A percentile compares a stretch with the other conserved stretches of the same genome.
Conservation (phyloP, 495 filamentous ascomycete genomes). For the Lepidopterella palustris region DNA sequence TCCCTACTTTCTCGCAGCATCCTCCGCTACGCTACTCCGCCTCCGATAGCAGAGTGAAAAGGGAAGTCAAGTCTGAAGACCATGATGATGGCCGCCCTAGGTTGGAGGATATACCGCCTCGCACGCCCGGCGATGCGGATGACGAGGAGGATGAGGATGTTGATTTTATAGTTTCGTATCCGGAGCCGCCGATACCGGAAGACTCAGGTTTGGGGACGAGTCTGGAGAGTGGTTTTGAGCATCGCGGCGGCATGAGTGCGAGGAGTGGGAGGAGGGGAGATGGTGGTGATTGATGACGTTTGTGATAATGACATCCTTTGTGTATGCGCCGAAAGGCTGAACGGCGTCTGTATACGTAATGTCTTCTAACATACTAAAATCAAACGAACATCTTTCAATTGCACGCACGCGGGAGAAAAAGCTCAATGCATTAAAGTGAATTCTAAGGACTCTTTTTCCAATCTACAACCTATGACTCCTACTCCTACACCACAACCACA, state of each 20-base stretch:
- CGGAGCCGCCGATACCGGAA: neutral
- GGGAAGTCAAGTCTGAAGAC: conserved; percentile 12
- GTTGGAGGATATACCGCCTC: conserved; percentile 17
- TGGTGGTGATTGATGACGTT: neutral
- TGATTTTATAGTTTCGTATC: conserved; percentile 7
- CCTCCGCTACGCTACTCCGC: conserved; percentile 42
- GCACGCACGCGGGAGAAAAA: too few species aligned
- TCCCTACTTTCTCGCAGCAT: conserved; percentile 51
- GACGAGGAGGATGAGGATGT: conserved; percentile 36
- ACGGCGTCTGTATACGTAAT: too few species aligned
- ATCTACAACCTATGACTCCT: too few species aligned
- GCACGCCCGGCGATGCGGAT: conserved; percentile 32
- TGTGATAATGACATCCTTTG: too few species aligned
- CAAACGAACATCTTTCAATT: too few species aligned
- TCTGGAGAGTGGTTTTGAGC: conserved; percentile 31
- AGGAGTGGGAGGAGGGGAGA: neutral
- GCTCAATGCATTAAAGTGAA: too few species aligned
- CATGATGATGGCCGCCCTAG: too few species aligned
- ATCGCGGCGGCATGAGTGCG: neutral
- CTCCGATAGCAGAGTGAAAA: conserved; percentile 27
- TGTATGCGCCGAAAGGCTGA: too few species aligned
- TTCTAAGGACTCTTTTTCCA: too few species aligned
- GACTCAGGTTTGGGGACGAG: conserved; percentile 41
- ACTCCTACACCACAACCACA: neutral
- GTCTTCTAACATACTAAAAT: too few species aligned